These are phyloP conservation scores for Pseudonectria buxi DNA, from an alignment of 2,329 filamentous ascomycete species.

Conservation along the genomic window DNA sequence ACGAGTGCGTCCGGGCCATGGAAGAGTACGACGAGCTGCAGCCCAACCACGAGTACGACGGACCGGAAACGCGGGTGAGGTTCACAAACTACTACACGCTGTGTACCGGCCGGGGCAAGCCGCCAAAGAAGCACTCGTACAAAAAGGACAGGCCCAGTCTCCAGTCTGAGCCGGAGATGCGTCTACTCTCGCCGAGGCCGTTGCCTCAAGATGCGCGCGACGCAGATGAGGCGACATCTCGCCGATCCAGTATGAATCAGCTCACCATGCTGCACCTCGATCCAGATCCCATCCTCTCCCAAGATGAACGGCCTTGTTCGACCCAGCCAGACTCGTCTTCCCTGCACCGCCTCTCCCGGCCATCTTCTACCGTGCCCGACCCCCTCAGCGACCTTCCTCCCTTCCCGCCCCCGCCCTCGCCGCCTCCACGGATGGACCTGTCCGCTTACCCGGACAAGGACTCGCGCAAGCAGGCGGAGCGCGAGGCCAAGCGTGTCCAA, in stretches of 20 bases:
- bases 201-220: too few species aligned
- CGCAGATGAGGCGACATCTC: too few species aligned
- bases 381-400: slow-evolving; percentile 30
- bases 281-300: too few species aligned
- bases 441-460: slow-evolving; percentile 56
- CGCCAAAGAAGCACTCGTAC: too few species aligned
- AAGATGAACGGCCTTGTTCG: too few species aligned
- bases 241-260: too few species aligned
- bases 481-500: slow-evolving; percentile 54
- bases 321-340: too few species aligned
- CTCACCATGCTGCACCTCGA: too few species aligned
- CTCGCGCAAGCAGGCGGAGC: slow-evolving; percentile 60
- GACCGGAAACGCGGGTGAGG: slow-evolving; percentile 49
- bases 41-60: too few species aligned
- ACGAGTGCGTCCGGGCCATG: slow-evolving; percentile 60
- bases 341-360: not conserved
- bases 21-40: slow-evolving; percentile 61
- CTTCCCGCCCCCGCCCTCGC: slow-evolving; percentile 44
- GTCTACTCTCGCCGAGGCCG: too few species aligned
- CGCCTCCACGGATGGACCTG: slow-evolving; percentile 43
- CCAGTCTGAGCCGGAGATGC: too few species aligned
- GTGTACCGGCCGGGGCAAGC: slow-evolving; percentile 65
- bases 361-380: not conserved
- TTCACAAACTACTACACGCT: slow-evolving; percentile 90
- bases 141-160: too few species aligned